Conservation (phyloP, 306 rosid genomes). For the Corylus avellana region DNA sequence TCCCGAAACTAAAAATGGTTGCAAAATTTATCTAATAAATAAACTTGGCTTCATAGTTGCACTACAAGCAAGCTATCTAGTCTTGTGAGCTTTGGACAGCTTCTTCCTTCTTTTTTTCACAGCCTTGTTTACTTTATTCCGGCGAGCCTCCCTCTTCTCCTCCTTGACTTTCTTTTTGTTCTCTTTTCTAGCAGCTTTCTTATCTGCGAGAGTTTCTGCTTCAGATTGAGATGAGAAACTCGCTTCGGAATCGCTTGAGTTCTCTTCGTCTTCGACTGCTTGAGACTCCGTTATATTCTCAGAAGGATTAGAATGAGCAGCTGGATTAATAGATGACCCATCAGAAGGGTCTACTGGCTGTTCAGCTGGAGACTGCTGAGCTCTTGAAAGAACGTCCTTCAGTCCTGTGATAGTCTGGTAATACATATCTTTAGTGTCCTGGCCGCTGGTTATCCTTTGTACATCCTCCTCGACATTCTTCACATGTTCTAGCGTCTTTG, state of each 20-base stretch:
- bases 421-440: slow-evolving; percentile 64
- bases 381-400: slow-evolving; percentile 47
- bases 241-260: slow-evolving; percentile 50
- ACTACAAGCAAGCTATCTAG: slow-evolving; percentile 38
- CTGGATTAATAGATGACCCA: slow-evolving; percentile 7
- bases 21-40: neutral
- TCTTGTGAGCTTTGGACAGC: slow-evolving; percentile 67
- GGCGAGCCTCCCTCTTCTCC: slow-evolving; percentile 86
- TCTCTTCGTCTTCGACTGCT: slow-evolving; percentile 39
- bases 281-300: slow-evolving; percentile 34
- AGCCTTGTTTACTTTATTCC: slow-evolving; percentile 77
- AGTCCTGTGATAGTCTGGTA: slow-evolving; percentile 85
- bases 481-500: slow-evolving; percentile 70
- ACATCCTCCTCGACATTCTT: slow-evolving; percentile 80
- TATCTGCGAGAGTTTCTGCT: slow-evolving; percentile 48
- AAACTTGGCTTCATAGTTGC: neutral
- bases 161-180: slow-evolving; percentile 84
- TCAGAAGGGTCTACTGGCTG: slow-evolving; percentile 19
- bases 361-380: slow-evolving; percentile 28
- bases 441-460: slow-evolving; percentile 63
- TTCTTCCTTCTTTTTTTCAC: slow-evolving; percentile 78
- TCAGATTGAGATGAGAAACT: slow-evolving; percentile 41
- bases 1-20: neutral
- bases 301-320: slow-evolving; percentile 12
- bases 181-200: slow-evolving; percentile 83